Evolutionary conservation across 495 filamentous ascomycete genomes (phyloP), one percentile per base, ranked within the genome.

Genomic region (Penicillium turbatum): DNA sequence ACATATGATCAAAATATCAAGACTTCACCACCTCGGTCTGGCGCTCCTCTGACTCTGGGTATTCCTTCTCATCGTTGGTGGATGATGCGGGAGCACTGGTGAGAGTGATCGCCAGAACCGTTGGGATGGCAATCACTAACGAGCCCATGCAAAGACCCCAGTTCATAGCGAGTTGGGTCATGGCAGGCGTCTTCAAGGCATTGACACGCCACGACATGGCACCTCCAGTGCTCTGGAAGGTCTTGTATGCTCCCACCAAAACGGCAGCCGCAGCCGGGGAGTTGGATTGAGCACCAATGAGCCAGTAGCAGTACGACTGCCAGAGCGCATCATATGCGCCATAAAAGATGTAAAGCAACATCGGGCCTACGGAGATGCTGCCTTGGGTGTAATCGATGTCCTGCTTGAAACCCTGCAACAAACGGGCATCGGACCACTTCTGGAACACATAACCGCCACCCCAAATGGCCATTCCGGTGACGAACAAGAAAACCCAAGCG

Each of bases 171-270:
- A 77, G 72, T 36, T 76, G 72, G 6, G 68, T 75, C 69, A 84
- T 80, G 60, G 82, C 90, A 2, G 83, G 75, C 36, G 75, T 79
- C 29, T 77, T 73, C 30, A 81, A 46, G 4, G 82, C 83, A 55
- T 95, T 90, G 49, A 90, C 65, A 7, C 86, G 79, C 86, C 85
- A 96, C 35, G 86, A 86, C 59, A 96, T 82, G 5, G 89, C 89
- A n/a, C 85, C 83, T 42, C 90, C 92, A 2, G 87, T 84, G n/a
- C 85, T 87, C 72, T 96, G 90, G 61, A 97, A 86, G 41, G 87
- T 88, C 65, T 95, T 95, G 76, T 96, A 96, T 70, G 89, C 95
- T 39, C 92, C 92, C 13, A 89, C 84, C 58, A 92, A 82, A 72
- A 95, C 91, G 65, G 92, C 92, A 5, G 89, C 81, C 62, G 86